Percentiles rank a stretch among this genome's conserved stretches.
These are phyloP conservation scores for Botryotinia convoluta DNA, from an alignment of 2,329 filamentous ascomycete genomes.

Conservation along the genomic window DNA sequence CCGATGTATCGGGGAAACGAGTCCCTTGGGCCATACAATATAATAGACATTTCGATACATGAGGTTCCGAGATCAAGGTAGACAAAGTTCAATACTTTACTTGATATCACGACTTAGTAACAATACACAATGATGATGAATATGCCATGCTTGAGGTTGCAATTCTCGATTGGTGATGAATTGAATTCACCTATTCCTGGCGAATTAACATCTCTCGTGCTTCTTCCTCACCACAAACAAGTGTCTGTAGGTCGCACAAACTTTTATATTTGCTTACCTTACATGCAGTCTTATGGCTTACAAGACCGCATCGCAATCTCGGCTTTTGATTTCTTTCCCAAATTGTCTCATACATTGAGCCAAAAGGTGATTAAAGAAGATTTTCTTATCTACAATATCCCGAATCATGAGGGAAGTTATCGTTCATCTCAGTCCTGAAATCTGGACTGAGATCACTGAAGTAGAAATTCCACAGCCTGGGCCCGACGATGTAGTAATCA, in stretches of 20 bases:
- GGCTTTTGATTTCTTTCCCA: not conserved
- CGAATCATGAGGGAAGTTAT: constrained; percentile 31
- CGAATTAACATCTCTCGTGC: not conserved
- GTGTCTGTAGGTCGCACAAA: not conserved
- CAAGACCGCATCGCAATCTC: not conserved
- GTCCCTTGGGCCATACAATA: not conserved
- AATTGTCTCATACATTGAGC: not conserved
- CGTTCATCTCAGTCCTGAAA: constrained; percentile 24
- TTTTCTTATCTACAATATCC: not conserved
- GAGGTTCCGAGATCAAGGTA: not conserved
- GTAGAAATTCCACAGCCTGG: constrained; percentile 27
- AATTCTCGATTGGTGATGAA: not conserved
- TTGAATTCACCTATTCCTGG: not conserved
- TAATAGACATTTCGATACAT: not conserved
- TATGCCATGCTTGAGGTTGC: not conserved
- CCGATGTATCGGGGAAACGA: not conserved
- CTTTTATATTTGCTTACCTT: not conserved
- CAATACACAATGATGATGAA: not conserved
- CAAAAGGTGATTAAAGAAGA: not conserved
- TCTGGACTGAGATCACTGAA: constrained; percentile 27
- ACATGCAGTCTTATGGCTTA: not conserved
- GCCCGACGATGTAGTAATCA: constrained; percentile 30
- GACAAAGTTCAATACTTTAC: not conserved
- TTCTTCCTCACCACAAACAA: not conserved
- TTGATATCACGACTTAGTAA: not conserved